Evolutionary conservation across 2,329 filamentous ascomycete species (phyloP), one percentile per base, ranked within the genome.

Genomic region (Scortechinia acanthostroma): DNA sequence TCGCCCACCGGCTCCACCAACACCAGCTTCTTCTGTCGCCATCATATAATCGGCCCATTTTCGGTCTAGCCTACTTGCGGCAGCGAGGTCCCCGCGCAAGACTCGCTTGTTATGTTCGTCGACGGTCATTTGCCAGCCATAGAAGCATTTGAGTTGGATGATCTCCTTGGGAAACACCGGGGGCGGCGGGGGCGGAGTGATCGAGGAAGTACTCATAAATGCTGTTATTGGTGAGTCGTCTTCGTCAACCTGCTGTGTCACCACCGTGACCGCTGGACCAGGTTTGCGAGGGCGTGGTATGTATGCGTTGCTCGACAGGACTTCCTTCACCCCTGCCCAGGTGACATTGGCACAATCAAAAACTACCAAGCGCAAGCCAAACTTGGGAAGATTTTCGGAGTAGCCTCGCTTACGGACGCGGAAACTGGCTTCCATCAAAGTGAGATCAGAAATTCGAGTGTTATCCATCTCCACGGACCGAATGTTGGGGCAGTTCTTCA

Each of bases 31-130:
- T 61, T 95, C 89, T 43, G 79, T 87, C 15, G 88, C 83, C 66
- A 94, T 88, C 90, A 96, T 96, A 61, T 89, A 95, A 45, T 94
- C 86, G 0, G 86, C 85, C 91, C 91, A 97, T 60, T 91, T 94
- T 51, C 83, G 76, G 69, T 95, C 91, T 17, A 97, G 71, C n/a
- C 88, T 73, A 28, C 73, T 74, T 1, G 93, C 93, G 1, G 86
- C 75, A 0, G 73, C 70, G 47, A 89, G 76, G 49, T 95, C 87
- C 4, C 88, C 88, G 3, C 78, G 73, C 44, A 95, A 62, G 1
- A 96, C 88, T 3, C 91, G 80, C 66, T 91, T 91, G 45, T 83
- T 90, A 63, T 97, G 91, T 61, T 96, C 90, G 52, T 96, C 86
- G 3, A 96, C 90, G 0, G 90, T 96, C 66, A 88, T 88, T 65